Percentiles rank a stretch among this genome's conserved stretches.
Conservation (phyloP, 1,139 yeast genomes). For the Taiozyma sp. region DNA sequence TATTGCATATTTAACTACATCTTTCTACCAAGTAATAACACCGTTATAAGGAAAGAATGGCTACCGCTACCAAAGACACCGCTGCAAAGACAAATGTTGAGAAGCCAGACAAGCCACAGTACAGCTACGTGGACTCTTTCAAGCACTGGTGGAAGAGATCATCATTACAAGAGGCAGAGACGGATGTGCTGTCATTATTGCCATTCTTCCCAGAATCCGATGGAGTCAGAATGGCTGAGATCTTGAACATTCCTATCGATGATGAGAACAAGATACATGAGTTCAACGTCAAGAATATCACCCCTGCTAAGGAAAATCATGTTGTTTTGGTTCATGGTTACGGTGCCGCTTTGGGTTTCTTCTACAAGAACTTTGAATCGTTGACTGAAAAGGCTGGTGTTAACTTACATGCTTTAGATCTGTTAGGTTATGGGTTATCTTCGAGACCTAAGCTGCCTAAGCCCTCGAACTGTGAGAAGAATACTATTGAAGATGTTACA, state of each 20-base stretch:
- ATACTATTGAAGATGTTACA: conserved; percentile 31
- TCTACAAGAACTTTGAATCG: conserved; percentile 67
- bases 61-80: not conserved
- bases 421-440: conserved; percentile 82
- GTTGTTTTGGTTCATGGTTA: conserved; percentile 82
- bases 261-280: conserved; percentile 51
- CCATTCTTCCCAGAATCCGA: conserved; percentile 57
- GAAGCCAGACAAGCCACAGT: conserved; percentile 4
- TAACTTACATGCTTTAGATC: conserved; percentile 71
- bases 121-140: conserved; percentile 35
- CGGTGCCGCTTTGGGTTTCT: conserved; percentile 89
- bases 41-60: not conserved
- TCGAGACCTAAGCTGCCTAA: conserved; percentile 24
- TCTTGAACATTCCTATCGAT: conserved; percentile 46
- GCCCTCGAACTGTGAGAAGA: conserved; percentile 30
- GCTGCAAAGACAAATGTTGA: not conserved
- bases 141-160: conserved; percentile 38
- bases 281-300: conserved; percentile 31
- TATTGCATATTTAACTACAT: not conserved
- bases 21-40: not conserved
- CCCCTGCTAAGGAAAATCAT: conserved; percentile 22
- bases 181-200: conserved; percentile 39
- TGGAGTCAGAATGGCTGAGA: conserved; percentile 41
- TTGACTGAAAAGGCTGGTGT: conserved; percentile 39
- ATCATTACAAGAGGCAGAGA: conserved; percentile 36